Conservation (phyloP, 768 basidiomycete genomes). For the Chalciporus chontae region DNA sequence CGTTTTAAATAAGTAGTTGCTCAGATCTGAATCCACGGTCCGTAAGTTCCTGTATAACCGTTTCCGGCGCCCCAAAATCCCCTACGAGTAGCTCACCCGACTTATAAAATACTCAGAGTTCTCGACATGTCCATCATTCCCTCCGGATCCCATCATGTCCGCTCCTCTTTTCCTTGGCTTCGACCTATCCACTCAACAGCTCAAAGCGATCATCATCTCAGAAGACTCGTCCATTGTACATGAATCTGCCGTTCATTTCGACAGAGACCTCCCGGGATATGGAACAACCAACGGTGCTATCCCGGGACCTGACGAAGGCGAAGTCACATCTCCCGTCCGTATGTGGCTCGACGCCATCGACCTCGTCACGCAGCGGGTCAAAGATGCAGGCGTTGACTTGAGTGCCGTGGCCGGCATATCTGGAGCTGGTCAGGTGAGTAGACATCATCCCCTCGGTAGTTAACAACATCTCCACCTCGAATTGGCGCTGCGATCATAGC, state of each 20-base stretch:
- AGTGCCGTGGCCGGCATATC: slow-evolving; percentile 59
- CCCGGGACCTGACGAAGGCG: slow-evolving; percentile 59
- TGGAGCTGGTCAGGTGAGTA: slow-evolving; percentile 71
- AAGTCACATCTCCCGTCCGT: slow-evolving; percentile 74
- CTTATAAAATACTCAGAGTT: not conserved
- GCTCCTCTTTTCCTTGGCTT: slow-evolving; percentile 66
- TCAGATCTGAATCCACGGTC: not conserved
- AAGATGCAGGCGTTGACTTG: slow-evolving; percentile 56
- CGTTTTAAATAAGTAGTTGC: too few relatives aligned
- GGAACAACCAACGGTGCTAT: slow-evolving; percentile 65
- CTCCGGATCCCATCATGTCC: slow-evolving; percentile 6
- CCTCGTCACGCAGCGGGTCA: slow-evolving; percentile 62
- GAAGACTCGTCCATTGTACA: slow-evolving; percentile 56
- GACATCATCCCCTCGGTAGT: not conserved
- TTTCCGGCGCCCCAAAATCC: not conserved
- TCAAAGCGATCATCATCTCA: slow-evolving; percentile 71
- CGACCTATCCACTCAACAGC: slow-evolving; percentile 83
- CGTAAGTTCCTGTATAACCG: not conserved
- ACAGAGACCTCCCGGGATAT: slow-evolving; percentile 70
- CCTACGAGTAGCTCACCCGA: not conserved
- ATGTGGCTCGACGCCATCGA: slow-evolving; percentile 90
- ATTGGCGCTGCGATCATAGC: not conserved
- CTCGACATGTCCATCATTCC: not conserved
- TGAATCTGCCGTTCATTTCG: slow-evolving; percentile 75
- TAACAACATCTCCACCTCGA: not conserved